phyloP scores from a whole-genome alignment of 2,329 filamentous ascomycete genomes.

The Capronia coronata region DNA sequence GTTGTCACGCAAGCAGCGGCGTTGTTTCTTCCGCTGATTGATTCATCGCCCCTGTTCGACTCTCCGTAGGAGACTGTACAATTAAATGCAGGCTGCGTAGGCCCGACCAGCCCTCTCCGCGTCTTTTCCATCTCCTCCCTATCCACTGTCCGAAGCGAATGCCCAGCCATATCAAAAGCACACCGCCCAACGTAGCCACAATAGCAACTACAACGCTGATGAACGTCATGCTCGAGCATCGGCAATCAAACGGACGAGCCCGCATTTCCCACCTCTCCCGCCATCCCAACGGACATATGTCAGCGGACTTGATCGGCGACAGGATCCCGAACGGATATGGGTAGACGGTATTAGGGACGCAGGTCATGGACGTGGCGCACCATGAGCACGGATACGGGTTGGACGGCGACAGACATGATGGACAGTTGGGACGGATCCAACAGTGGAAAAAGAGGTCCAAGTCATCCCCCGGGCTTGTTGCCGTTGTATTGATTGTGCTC shows the following conservation, averaged over 20 bases:
- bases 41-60: not conserved
- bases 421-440: conserved; percentile 21
- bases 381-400: conserved; percentile 26
- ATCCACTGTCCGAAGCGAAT: conserved; percentile 54
- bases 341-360: conserved; percentile 34
- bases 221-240: conserved; percentile 38
- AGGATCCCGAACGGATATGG: conserved; percentile 34
- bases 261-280: conserved; percentile 41
- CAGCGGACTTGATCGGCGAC: conserved; percentile 33
- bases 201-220: conserved; percentile 34
- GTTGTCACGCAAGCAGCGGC: conserved; percentile 13
- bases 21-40: conserved; percentile 7
- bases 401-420: conserved; percentile 17
- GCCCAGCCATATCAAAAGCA: conserved; percentile 66
- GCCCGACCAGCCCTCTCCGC: conserved; percentile 22
- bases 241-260: conserved; percentile 36
- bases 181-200: conserved; percentile 46
- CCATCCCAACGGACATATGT: conserved; percentile 37
- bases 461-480: conserved; percentile 9
- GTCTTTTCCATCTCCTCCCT: conserved; percentile 15
- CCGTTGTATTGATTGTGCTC: conserved; percentile 1
- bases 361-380: conserved; percentile 34
- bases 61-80: not conserved
- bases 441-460: conserved; percentile 26
- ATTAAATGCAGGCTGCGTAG: conserved; percentile 20